Base-by-base conservation (phyloP, 2,329 filamentous ascomycete species). In the Gaeumannomyces tritici region DNA sequence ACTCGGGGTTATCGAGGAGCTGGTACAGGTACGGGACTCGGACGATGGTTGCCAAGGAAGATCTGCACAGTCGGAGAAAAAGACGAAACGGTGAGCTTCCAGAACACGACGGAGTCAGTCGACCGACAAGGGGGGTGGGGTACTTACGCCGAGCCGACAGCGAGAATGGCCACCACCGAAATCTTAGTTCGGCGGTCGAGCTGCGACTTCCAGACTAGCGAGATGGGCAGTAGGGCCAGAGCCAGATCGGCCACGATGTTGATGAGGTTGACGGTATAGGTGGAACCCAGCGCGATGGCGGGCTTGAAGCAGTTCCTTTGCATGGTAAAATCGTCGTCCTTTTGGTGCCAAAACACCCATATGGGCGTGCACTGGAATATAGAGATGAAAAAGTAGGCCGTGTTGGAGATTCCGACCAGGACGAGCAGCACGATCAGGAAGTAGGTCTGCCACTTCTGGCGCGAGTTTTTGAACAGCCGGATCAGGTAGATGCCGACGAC, bases 41-140 rank as follows among this genome's bases (percentile, higher is more conserved):
- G 13, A 79, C 71, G 42, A 79, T 74, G 5, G 77, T 78, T 8
- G 76, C 77, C 33, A 73, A 72, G 5, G 74, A 76, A 24, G 74
- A 74, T 68, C 75, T 70, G 57, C 15, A 26, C 29, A 26, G 26
- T 21, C 7, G 57, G 21, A 26, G 56, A 55, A 61, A 57, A 62
- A 64, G 24, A 57, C 27, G 55, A 13, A 57, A 31, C 6, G 3
- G 24, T 29, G 27, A 56, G 24, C 24, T 26, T 59, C 21, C 15
- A 47, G 21, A 51, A 59, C 0, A 47, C 8, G 18, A n/a, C 42
- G 18, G 18, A 21, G 6, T 1, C 15, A n/a, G 18, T 47, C 18
- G 15, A n/a, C 8, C 18, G 18, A n/a, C 42, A n/a, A 31, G 31
- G 31, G 3, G 8, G 8, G 12, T 2, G 12, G 8, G 5, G 1